Conservation (phyloP, 108 stramenopile genomes). For the Chaetoceros tenuissimus region DNA sequence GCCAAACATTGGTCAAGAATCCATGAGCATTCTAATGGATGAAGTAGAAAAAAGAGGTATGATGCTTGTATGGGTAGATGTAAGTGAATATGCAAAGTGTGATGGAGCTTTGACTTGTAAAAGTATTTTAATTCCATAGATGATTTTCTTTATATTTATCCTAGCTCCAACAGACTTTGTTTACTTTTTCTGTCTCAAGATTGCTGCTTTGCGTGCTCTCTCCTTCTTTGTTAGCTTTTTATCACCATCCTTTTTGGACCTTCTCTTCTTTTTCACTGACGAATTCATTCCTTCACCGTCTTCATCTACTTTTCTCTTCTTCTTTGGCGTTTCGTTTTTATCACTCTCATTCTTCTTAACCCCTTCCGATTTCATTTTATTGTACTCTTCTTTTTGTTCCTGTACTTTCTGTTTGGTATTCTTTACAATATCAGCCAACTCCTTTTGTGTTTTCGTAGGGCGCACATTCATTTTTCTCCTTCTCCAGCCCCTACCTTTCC, state of each 20-base stretch:
- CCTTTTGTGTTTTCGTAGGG: conserved; percentile 50
- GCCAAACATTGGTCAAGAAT: conserved; percentile 25
- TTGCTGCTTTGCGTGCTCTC: not conserved
- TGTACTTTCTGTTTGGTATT: conserved; percentile 29
- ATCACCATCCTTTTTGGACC: not conserved
- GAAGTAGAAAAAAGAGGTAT: conserved; percentile 26
- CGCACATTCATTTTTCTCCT: conserved; percentile 58
- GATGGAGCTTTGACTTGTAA: conserved; percentile 66
- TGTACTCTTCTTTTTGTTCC: not conserved
- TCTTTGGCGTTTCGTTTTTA: not conserved
- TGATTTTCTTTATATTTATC: too few relatives aligned
- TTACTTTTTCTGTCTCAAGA: not conserved
- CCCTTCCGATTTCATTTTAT: not conserved
- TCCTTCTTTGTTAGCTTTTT: not conserved
- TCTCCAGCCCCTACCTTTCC: not conserved
- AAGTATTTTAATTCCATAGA: conserved; percentile 14
- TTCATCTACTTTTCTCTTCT: not conserved
- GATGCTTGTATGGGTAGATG: conserved; percentile 32
- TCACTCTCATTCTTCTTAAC: not conserved
- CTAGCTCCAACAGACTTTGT: too few relatives aligned
- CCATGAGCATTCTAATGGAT: conserved; percentile 24
- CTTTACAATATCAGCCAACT: conserved; percentile 57
- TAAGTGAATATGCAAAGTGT: conserved; percentile 53
- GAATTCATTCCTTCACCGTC: not conserved
- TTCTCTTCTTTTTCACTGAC: not conserved